Conservation (phyloP, 805 yeast genomes). For the Candida morakotiae region DNA sequence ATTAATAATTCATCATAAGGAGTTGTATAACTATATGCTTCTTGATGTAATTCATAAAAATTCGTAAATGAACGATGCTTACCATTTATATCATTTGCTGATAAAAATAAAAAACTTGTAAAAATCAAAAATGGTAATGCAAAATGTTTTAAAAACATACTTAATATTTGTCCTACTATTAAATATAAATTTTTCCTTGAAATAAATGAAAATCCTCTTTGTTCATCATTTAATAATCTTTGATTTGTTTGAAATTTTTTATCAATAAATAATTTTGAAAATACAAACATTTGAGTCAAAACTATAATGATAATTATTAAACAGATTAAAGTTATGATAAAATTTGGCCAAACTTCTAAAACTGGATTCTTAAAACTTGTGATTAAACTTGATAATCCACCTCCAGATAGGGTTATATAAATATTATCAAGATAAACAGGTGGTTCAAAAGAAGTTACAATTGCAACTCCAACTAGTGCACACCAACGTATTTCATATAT, state of each 20-base stretch:
- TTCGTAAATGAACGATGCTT: conserved; percentile 12
- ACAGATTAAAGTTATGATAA: conserved; percentile 31
- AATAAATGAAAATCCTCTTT: conserved; percentile 3
- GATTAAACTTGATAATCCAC: conserved; percentile 39
- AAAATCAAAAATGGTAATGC: conserved; percentile 43
- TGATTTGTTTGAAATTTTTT: conserved; percentile 1
- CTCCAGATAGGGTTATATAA: conserved; percentile 36
- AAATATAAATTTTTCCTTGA: conserved; percentile 19
- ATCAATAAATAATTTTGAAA: conserved; percentile 13
- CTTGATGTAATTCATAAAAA: conserved; percentile 11
- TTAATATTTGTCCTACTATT: conserved; percentile 29
- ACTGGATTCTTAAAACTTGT: conserved; percentile 21
- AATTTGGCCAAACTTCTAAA: conserved; percentile 38
- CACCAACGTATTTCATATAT: conserved; percentile 52
- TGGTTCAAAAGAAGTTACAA: background rate
- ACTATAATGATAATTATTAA: conserved; percentile 23
- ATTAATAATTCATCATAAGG: conserved; percentile 18
- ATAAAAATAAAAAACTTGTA: conserved; percentile 28
- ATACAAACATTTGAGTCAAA: conserved; percentile 17
- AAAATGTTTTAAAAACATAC: conserved; percentile 29
- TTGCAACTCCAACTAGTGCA: conserved; percentile 39
- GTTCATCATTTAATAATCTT: conserved; percentile 8
- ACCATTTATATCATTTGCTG: conserved; percentile 15
- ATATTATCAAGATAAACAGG: conserved; percentile 26
- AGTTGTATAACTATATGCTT: conserved; percentile 21